Percentiles rank a stretch among this genome's conserved stretches.
phyloP scores from a whole-genome alignment of 352 stramenopile genomes.

The Phytophthora citricola region DNA sequence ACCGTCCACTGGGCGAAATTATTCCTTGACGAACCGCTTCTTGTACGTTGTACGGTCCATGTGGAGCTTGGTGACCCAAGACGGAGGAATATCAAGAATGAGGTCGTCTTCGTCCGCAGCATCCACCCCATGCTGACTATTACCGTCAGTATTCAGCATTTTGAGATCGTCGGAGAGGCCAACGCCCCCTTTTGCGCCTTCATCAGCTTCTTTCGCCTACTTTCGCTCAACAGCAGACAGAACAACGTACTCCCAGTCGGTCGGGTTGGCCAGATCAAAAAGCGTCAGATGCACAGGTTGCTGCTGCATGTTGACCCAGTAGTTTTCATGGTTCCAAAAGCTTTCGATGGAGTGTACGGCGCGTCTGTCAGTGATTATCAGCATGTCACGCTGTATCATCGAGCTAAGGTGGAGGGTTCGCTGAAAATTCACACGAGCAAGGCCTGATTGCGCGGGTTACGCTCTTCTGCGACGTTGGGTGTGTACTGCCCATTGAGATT shows the following conservation, averaged over 20 bases:
- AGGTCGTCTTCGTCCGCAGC: conserved; percentile 67
- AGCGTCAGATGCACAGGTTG: conserved; percentile 69
- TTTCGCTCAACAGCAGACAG: conserved; percentile 77
- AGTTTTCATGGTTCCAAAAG: conserved; percentile 96
- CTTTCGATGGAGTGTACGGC: conserved; percentile 91
- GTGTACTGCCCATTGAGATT: conserved; percentile 87
- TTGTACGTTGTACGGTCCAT: conserved; percentile 81
- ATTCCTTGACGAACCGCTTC: conserved; percentile 89
- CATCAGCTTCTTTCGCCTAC: conserved; percentile 46
- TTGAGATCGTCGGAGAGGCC: conserved; percentile 72
- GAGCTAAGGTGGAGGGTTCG: conserved; percentile 95
- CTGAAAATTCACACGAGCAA: conserved; percentile 88
- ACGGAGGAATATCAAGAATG: conserved; percentile 84
- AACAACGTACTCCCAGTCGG: conserved; percentile 94
- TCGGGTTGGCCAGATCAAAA: conserved; percentile 86
- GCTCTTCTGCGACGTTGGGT: conserved; percentile 77
- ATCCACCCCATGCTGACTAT: conserved; percentile 62
- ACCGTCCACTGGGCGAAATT: conserved; percentile 90
- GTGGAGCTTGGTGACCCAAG: conserved; percentile 82
- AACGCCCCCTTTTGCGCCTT: conserved; percentile 56
- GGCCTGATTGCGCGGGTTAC: conserved; percentile 89
- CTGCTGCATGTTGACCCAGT: conserved; percentile 95
- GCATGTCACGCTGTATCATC: conserved; percentile 89
- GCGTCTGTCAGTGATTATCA: conserved; percentile 85
- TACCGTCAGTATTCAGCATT: conserved; percentile 50